Percentiles rank a stretch among this genome's conserved stretches.
phyloP scores from a whole-genome alignment of 805 yeast genomes.

The Ogataea henricii region DNA sequence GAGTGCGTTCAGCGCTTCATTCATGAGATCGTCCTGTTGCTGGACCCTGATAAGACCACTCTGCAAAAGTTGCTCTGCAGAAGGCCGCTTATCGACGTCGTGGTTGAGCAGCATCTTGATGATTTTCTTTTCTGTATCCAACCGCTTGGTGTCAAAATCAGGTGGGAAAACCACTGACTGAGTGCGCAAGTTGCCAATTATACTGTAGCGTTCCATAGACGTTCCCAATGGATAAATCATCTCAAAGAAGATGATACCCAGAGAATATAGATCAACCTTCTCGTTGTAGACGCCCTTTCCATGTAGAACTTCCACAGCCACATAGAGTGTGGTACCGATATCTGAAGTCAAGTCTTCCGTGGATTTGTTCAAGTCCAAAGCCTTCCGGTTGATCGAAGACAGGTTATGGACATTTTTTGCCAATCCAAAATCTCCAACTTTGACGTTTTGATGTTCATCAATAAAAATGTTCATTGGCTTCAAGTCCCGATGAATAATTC shows the following conservation, averaged over 20 bases:
- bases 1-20: conserved; percentile 81
- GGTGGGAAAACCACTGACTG: conserved; percentile 67
- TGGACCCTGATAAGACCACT: conserved; percentile 87
- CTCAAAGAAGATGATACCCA: conserved; percentile 94
- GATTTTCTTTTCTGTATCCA: conserved; percentile 63
- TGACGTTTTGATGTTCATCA: conserved; percentile 84
- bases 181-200: conserved; percentile 63
- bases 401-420: conserved; percentile 82
- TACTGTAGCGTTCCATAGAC: conserved; percentile 88
- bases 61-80: conserved; percentile 71
- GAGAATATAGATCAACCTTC: conserved; percentile 92
- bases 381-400: conserved; percentile 17
- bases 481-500: conserved; percentile 92
- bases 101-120: conserved; percentile 72
- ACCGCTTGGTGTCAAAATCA: conserved; percentile 56
- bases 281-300: conserved; percentile 82
- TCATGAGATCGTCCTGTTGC: conserved; percentile 85
- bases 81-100: conserved; percentile 75
- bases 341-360: conserved; percentile 84
- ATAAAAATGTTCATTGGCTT: conserved; percentile 96
- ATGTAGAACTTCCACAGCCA: conserved; percentile 82
- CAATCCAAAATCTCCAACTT: conserved; percentile 95
- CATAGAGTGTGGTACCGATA: conserved; percentile 91
- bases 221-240: conserved; percentile 87
- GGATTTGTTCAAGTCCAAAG: conserved; percentile 28